Evolutionary conservation across 768 basidiomycete species (phyloP), one percentile per base, ranked within the genome.

Genomic region (Lactarius deliciosus): DNA sequence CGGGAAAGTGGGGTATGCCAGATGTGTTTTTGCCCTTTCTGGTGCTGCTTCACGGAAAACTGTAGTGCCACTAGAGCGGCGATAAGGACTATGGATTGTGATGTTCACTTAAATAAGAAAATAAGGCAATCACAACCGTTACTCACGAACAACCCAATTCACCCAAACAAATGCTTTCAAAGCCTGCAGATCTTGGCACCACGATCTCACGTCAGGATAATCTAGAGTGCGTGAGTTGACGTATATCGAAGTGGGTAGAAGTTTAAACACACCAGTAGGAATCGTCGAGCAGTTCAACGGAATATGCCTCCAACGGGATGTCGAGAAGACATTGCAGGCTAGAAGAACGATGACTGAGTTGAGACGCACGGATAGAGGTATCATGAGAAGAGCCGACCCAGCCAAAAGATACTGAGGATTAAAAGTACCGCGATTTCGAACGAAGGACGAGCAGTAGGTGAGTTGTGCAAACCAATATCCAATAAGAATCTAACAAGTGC

Each of bases 251-350:
- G 63, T 38, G 55, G 53, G 56, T 32, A 4, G 50, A 13, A 25
- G 22, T 15, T 8, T 13, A 54, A 20, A 43, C 78, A 30, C 36
- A 83, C 84, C 81, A 60, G 65, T 70, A 32, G 85, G 83, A 47
- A 86, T 85, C 55, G 75, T 67, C 55, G 76, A 74, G 75, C 86
- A 87, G 50, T 77, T 72, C 62, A 82, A 74, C 18, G 83, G 82
- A 28, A 84, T 75, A 53, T 77, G 72, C 32, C 73, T 74, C 85
- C 85, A 88, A 41, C 86, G 81, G 16, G 82, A 79, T 20, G 83
- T 86, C 0, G 86, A 86, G 74, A 88, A 87, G 16, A 81, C 79
- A 71, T 84, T 86, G 79, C 84, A 83, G 0, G 79, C 85, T 85
- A 30, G 15, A 8, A 13, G 40, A 3, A 41, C 25, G 28, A 34